phyloP scores from a whole-genome alignment of 164 flowering plant species.

The Chimonanthus praecox region DNA sequence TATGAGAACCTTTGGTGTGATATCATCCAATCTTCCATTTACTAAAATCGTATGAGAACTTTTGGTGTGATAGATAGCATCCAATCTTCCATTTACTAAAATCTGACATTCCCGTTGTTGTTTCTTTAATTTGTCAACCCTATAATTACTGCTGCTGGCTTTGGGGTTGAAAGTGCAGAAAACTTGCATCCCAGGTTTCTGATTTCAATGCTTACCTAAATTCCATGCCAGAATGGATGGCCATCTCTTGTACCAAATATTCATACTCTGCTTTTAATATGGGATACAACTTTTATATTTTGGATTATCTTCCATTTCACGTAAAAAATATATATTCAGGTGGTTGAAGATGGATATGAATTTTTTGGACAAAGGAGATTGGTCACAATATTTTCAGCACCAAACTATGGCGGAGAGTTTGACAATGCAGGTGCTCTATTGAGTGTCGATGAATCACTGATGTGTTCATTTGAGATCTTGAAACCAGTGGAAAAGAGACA shows the following conservation, averaged over 20 bases:
- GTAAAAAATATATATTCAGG: conserved; percentile 20
- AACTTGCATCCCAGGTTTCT: background rate
- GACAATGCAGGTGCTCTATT: conserved; percentile 52
- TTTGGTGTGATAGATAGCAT: background rate
- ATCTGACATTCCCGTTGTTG: background rate
- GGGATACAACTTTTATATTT: background rate
- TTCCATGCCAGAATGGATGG: background rate
- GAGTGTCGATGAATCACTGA: conserved; percentile 35
- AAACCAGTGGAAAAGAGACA: conserved; percentile 26
- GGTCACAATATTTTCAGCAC: conserved; percentile 53
- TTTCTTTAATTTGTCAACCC: background rate
- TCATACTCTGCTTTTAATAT: no score
- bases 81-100: background rate
- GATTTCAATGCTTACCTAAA: background rate
- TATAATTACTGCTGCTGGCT: background rate
- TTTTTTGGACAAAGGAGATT: conserved; percentile 46
- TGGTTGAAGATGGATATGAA: conserved; percentile 58
- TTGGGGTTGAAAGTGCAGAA: background rate
- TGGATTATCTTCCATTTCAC: background rate
- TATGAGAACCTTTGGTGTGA: no score
- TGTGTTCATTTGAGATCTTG: conserved; percentile 47
- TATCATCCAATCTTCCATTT: background rate
- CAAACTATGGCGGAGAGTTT: conserved; percentile 51
- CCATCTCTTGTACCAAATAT: background rate
- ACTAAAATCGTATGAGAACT: background rate